Evolutionary conservation across 164 flowering plant genomes (phyloP).

Genomic region (Nymphaea colorata): DNA sequence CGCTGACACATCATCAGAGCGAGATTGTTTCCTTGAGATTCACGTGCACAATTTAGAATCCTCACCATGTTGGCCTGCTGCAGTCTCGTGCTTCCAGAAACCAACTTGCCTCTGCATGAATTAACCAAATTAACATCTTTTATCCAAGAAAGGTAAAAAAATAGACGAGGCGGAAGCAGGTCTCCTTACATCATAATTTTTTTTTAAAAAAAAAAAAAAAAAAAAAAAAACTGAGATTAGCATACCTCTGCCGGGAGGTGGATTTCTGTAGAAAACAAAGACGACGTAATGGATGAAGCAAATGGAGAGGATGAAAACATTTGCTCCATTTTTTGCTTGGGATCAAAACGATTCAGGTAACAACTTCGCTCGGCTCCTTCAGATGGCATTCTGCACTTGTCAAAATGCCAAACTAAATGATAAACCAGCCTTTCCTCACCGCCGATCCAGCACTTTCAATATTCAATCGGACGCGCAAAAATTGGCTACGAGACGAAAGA

Average conservation of each 20-base stretch:
- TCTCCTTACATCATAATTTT: no score
- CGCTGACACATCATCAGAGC: no score
- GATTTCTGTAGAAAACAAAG: conserved; percentile 28
- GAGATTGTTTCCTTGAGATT: no score
- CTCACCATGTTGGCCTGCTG: conserved; percentile 32
- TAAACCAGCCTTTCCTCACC: neutral
- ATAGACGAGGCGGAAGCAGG: neutral
- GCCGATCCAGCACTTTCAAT: neutral
- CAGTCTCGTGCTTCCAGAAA: conserved; percentile 38
- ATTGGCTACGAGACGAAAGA: no score
- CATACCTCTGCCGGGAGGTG: conserved; percentile 37
- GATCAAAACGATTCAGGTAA: neutral
- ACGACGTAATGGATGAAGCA: conserved; percentile 11
- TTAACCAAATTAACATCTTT: neutral
- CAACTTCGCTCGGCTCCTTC: conserved; percentile 8
- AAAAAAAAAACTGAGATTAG: neutral
- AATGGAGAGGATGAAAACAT: conserved; percentile 23
- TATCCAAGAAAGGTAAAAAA: neutral
- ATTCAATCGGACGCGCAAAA: neutral
- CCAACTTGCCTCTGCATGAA: conserved; percentile 49
- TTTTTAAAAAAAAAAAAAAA: no score
- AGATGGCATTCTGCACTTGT: conserved; percentile 26
- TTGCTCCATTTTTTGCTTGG: conserved; percentile 20
- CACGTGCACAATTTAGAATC: neutral
- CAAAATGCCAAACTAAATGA: neutral